Evolutionary conservation across 2,329 filamentous ascomycete species (phyloP).

Genomic region (Hirsutella thompsonii): DNA sequence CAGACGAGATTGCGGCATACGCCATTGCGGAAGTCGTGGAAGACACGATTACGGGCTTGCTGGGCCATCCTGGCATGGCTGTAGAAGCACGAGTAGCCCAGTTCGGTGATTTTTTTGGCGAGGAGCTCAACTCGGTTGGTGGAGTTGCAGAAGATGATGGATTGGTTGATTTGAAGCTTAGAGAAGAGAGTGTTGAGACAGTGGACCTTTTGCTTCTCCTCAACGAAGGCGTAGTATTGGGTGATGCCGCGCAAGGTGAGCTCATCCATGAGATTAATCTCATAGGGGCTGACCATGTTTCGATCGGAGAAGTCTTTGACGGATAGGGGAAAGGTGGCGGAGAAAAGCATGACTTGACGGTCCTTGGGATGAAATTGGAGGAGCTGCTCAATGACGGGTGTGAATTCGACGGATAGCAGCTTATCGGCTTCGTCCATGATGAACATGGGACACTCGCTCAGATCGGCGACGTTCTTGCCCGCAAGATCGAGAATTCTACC

Average conservation of each 20-base stretch:
- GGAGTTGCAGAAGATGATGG: slow-evolving; percentile 99
- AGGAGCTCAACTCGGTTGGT: slow-evolving; percentile 95
- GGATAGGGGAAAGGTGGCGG: slow-evolving; percentile 90
- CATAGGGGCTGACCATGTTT: slow-evolving; percentile 91
- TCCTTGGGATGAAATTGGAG: slow-evolving; percentile 93
- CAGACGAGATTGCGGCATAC: slow-evolving; percentile 97
- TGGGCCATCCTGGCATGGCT: slow-evolving; percentile 98
- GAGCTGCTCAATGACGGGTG: slow-evolving; percentile 91
- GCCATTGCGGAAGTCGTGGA: slow-evolving; percentile 97
- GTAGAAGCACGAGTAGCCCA: slow-evolving; percentile 99
- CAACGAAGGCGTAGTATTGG: slow-evolving; percentile 97
- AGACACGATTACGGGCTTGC: slow-evolving; percentile 91
- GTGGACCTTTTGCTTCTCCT: slow-evolving; percentile 98
- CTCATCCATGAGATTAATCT: slow-evolving; percentile 99
- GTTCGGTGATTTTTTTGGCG: slow-evolving; percentile 97
- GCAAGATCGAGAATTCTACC: slow-evolving; percentile 93
- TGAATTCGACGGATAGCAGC: slow-evolving; percentile 91
- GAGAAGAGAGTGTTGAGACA: slow-evolving; percentile 98
- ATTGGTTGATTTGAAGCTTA: slow-evolving; percentile 98
- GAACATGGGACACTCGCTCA: slow-evolving; percentile 93
- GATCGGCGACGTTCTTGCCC: slow-evolving; percentile 89
- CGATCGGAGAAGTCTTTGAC: slow-evolving; percentile 98
- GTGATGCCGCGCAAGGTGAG: slow-evolving; percentile 96
- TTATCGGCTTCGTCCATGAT: slow-evolving; percentile 99
- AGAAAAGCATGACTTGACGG: slow-evolving; percentile 98